phyloP scores from a whole-genome alignment of 2,329 filamentous ascomycete species.

The Pseudocercospora fuligena region DNA sequence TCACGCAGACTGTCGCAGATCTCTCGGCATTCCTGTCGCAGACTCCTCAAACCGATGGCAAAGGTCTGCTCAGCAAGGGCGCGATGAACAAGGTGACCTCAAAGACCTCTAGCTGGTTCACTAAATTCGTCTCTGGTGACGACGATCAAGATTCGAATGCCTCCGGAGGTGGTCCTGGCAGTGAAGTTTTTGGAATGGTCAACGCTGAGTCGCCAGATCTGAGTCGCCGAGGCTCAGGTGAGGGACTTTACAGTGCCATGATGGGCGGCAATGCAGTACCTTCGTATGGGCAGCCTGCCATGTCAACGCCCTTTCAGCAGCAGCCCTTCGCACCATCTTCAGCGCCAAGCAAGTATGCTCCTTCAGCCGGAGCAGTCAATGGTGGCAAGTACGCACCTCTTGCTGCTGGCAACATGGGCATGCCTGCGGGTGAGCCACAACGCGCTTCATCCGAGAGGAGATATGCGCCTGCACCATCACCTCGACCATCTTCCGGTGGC shows the following conservation, averaged over 20 bases:
- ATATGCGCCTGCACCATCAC: conserved; percentile 33
- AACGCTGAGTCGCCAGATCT: conserved; percentile 62
- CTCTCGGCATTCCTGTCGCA: conserved; percentile 81
- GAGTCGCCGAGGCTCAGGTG: conserved; percentile 63
- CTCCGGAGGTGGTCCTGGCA: conserved; percentile 55
- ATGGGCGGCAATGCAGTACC: conserved; percentile 40
- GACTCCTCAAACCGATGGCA: conserved; percentile 70
- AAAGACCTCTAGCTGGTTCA: conserved; percentile 89
- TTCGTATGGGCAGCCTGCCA: conserved; percentile 30
- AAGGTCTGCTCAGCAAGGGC: conserved; percentile 91
- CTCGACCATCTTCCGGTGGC: conserved; percentile 13
- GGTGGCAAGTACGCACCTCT: conserved; percentile 30
- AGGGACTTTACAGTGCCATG: conserved; percentile 65
- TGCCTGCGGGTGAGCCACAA: conserved; percentile 29
- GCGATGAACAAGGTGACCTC: conserved; percentile 95
- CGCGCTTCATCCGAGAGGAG: conserved; percentile 29
- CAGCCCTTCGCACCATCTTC: conserved; percentile 28
- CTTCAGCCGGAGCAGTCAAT: conserved; percentile 18
- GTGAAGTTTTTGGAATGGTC: conserved; percentile 71
- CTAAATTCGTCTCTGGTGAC: conserved; percentile 93
- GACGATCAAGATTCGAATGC: conserved; percentile 69
- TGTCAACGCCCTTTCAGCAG: conserved; percentile 23
- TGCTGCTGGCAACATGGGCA: conserved; percentile 23
- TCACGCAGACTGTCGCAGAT: conserved; percentile 81
- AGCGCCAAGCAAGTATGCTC: conserved; percentile 39